Evolutionary conservation across 2,329 filamentous ascomycete genomes (phyloP), one percentile per base, ranked within the genome.

Genomic region (Salinomyces thailandicus): DNA sequence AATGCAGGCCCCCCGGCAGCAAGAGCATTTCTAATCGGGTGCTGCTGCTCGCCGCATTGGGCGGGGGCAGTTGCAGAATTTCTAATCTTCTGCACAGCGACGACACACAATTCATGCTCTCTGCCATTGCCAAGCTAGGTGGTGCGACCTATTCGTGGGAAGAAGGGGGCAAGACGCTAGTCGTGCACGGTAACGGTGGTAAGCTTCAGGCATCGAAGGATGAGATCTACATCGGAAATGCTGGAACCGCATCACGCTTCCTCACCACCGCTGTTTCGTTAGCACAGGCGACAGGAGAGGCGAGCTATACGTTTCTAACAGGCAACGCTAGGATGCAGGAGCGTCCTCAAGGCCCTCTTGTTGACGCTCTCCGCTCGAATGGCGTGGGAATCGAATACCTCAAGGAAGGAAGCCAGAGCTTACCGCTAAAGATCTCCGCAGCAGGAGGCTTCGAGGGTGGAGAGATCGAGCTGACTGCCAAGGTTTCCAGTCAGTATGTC

Each of bases 21-120:
- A 98, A 98, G 68, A 95, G 87, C 60, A 86, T 98, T 40, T 98
- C 91, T 1, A 98, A 98, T 62, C 77, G 91, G 30, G 89, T 93
- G 20, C 73, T 98, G 26, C 77, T 98, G n/a, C 72, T 98, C 35
- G 91, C 91, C 30, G 91, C 91, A 9, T 77, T 98, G 19, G 86
- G 87, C 20, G 75, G 76, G 37, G 91, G 91, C 13, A 77, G 79
- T 17, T 95, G 87, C 55, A 80, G 82, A 26, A 82, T 98, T 59
- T 87, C 77, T 60, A 96, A 98, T 52, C 68, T 98, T 19, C 72
- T 98, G 8, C 89, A 95, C 62, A 96, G 91, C 0, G 91, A 96
- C 51, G 91, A 98, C 56, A 94, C 87, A 0, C 85, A 96, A 59
- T 91, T 85, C 61, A 98, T 98, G 91, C 69, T 98, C 30, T 85